phyloP scores from a whole-genome alignment of 2,329 filamentous ascomycete genomes.

The Fusarium sp. region DNA sequence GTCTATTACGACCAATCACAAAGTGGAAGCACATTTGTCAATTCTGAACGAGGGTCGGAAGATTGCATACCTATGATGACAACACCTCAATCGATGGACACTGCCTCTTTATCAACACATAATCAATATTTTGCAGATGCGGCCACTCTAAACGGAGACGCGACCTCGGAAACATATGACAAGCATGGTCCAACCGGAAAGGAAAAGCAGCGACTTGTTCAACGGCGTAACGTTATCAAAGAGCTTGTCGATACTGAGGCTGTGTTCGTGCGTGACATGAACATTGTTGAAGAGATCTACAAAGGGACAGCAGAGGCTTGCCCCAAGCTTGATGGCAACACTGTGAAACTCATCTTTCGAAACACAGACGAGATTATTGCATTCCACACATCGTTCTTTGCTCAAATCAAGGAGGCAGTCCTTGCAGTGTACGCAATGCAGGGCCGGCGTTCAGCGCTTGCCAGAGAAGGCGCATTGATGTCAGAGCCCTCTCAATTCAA shows the following conservation, averaged over 20 bases:
- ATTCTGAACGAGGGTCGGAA: slow-evolving; percentile 59
- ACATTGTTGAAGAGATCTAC: slow-evolving; percentile 97
- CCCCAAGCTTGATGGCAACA: slow-evolving; percentile 81
- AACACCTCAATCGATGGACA: slow-evolving; percentile 60
- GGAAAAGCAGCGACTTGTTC: slow-evolving; percentile 77
- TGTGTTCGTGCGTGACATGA: slow-evolving; percentile 93
- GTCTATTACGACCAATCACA: slow-evolving; percentile 53
- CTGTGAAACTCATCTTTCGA: slow-evolving; percentile 89
- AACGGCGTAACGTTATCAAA: slow-evolving; percentile 86
- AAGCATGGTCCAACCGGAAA: slow-evolving; percentile 59
- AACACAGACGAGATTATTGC: slow-evolving; percentile 91
- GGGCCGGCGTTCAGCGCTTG: slow-evolving; percentile 55
- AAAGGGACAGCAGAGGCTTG: slow-evolving; percentile 90
- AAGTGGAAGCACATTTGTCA: slow-evolving; percentile 54
- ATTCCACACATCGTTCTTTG: slow-evolving; percentile 84
- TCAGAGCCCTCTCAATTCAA: slow-evolving; percentile 55
- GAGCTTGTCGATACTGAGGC: slow-evolving; percentile 94
- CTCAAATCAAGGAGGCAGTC: slow-evolving; percentile 82
- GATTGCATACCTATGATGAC: slow-evolving; percentile 57
- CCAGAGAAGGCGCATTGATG: slow-evolving; percentile 55
- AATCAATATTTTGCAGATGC: slow-evolving; percentile 54
- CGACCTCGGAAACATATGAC: slow-evolving; percentile 50
- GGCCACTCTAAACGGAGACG: slow-evolving; percentile 53
- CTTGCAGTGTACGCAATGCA: slow-evolving; percentile 81
- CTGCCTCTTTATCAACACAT: slow-evolving; percentile 56